phyloP scores from a whole-genome alignment of 768 basidiomycete species.

The Leucosporidium yakuticum region DNA sequence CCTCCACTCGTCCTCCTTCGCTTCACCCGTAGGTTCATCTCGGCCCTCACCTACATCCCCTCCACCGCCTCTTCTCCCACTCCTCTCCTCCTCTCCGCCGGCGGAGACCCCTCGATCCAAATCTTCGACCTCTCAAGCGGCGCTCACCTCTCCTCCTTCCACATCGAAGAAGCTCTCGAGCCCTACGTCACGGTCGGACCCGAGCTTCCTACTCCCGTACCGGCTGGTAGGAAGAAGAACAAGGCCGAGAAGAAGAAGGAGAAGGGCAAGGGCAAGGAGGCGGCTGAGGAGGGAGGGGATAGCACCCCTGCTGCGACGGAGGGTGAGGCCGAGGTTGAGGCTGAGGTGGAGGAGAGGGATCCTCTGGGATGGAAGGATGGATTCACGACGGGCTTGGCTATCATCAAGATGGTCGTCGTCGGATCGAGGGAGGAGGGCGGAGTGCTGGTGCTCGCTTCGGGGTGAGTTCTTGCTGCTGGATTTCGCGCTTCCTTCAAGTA shows the following conservation, averaged over 20 bases:
- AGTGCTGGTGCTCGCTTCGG: constrained; percentile 23
- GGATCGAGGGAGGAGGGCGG: constrained; percentile 21
- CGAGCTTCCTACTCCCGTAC: constrained; percentile 10
- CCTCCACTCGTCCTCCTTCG: not conserved
- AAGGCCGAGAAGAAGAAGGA: constrained; percentile 17
- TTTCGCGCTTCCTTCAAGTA: not conserved
- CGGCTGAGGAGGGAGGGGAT: not conserved
- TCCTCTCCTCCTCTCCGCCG: constrained; percentile 65
- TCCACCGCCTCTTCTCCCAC: not conserved
- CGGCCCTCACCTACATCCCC: constrained; percentile 30
- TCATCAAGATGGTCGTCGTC: constrained; percentile 29
- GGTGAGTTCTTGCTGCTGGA: constrained; percentile 2
- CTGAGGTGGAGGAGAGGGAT: not conserved
- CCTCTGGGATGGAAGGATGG: constrained; percentile 1
- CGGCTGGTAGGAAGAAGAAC: constrained; percentile 17
- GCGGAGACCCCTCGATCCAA: constrained; percentile 71
- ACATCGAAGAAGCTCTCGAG: constrained; percentile 16
- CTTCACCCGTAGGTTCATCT: constrained; percentile 21
- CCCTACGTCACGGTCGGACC: constrained; percentile 16
- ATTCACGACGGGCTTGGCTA: constrained; percentile 25
- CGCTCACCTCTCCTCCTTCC: constrained; percentile 7
- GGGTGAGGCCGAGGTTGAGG: not conserved
- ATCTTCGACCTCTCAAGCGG: constrained; percentile 69
- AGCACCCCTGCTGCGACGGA: not conserved
- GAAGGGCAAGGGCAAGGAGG: constrained; percentile 5